Conservation (phyloP, 768 basidiomycete genomes). For the Trametes elegans region DNA sequence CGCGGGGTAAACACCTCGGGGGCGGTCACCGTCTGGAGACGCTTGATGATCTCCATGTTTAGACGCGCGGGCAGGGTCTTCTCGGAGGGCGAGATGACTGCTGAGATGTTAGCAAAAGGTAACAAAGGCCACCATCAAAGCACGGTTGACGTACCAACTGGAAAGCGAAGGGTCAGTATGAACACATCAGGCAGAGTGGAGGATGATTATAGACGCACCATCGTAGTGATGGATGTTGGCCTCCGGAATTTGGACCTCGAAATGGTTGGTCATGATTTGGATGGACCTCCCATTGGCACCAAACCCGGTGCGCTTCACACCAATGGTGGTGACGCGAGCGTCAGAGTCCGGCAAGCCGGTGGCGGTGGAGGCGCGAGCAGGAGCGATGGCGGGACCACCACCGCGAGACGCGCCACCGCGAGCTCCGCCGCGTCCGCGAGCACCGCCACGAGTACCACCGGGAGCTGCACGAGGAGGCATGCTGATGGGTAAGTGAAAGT, state of each 20-base stretch:
- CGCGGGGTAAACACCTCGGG: constrained; percentile 71
- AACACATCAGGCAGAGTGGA: neutral
- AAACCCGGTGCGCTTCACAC: constrained; percentile 66
- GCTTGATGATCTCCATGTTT: constrained; percentile 68
- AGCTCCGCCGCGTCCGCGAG: constrained; percentile 23
- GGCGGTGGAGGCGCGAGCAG: constrained; percentile 21
- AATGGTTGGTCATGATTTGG: constrained; percentile 57
- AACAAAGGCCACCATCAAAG: constrained; percentile 23
- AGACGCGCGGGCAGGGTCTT: constrained; percentile 63
- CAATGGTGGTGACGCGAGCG: constrained; percentile 49
- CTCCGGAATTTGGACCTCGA: constrained; percentile 58
- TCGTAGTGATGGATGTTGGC: constrained; percentile 75
- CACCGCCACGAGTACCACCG: constrained; percentile 14
- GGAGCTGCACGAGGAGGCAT: constrained; percentile 27
- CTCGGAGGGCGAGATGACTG: constrained; percentile 67
- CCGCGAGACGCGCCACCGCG: constrained; percentile 2
- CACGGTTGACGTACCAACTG: constrained; percentile 21
- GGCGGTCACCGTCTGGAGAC: constrained; percentile 55
- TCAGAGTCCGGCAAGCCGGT: constrained; percentile 32
- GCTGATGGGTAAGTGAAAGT: neutral
- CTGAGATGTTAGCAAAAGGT: constrained; percentile 1
- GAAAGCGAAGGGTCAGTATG: neutral
- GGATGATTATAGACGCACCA: constrained; percentile 42
- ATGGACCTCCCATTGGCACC: constrained; percentile 53
- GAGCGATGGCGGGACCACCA: constrained; percentile 1